phyloP scores from a whole-genome alignment of 768 basidiomycete species.

The Hygrophorus pudorinus region DNA sequence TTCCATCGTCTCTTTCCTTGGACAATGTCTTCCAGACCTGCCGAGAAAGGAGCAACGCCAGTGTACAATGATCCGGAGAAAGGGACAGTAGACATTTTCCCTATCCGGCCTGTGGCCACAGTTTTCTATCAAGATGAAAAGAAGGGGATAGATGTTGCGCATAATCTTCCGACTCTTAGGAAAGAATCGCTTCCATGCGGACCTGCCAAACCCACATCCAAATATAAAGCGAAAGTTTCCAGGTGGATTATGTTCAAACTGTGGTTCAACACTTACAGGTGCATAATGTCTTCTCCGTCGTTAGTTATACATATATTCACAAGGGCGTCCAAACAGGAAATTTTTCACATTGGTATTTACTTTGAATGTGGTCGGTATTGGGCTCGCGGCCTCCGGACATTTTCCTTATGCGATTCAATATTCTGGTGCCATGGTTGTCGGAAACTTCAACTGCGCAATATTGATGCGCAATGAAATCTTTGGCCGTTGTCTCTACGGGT shows the following conservation, averaged over 20 bases:
- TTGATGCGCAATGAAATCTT: constrained; percentile 79
- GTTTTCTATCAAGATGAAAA: constrained; percentile 28
- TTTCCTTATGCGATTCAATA: constrained; percentile 62
- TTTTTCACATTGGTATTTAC: constrained; percentile 57
- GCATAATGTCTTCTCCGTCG: background rate
- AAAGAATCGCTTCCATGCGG: constrained; percentile 18
- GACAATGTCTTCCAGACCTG: constrained; percentile 33
- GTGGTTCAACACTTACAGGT: constrained; percentile 81
- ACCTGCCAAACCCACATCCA: constrained; percentile 29
- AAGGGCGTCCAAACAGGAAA: constrained; percentile 34
- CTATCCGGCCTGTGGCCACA: constrained; percentile 20
- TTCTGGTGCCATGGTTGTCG: constrained; percentile 66
- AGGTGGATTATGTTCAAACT: constrained; percentile 43
- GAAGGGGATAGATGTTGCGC: constrained; percentile 21
- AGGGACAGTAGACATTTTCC: constrained; percentile 38
- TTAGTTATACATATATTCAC: background rate
- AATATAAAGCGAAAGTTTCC: constrained; percentile 46
- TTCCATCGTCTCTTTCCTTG: constrained; percentile 9
- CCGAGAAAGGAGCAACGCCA: constrained; percentile 24
- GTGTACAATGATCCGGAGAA: constrained; percentile 48
- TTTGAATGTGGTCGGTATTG: constrained; percentile 50
- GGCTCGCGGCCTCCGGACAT: constrained; percentile 48
- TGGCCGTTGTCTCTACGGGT: constrained; percentile 61
- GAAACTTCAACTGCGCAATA: constrained; percentile 63
- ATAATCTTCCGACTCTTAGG: constrained; percentile 24